These are phyloP conservation scores for Biscutella laevigata DNA, from an alignment of 441 rosid genomes.

Conservation along the genomic window DNA sequence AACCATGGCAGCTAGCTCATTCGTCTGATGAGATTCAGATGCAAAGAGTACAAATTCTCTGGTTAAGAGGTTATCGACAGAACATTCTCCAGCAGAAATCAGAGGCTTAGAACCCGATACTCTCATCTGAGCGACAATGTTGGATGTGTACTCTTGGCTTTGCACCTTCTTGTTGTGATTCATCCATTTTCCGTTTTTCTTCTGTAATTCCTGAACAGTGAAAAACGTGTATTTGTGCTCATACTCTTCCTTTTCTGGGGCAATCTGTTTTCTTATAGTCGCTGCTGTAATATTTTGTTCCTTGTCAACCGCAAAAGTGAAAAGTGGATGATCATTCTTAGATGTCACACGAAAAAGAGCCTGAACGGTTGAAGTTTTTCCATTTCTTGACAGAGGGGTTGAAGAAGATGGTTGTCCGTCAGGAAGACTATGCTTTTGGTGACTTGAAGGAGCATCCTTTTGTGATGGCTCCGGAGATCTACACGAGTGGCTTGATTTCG, in stretches of 20 bases:
- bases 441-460: conserved; percentile 30
- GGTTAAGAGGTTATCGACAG: conserved; percentile 26
- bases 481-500: conserved; percentile 38
- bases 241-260: conserved; percentile 42
- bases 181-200: conserved; percentile 72
- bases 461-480: conserved; percentile 35
- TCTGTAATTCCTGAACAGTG: conserved; percentile 59
- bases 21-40: conserved; percentile 41
- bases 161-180: conserved; percentile 54
- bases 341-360: conserved; percentile 78
- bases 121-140: conserved; percentile 70
- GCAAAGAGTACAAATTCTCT: conserved; percentile 69
- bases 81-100: conserved; percentile 20
- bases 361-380: conserved; percentile 43
- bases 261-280: conserved; percentile 51
- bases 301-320: conserved; percentile 81
- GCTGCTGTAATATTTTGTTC: conserved; percentile 69
- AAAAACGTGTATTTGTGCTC: conserved; percentile 67
- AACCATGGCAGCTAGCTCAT: conserved; percentile 85
- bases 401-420: conserved; percentile 30
- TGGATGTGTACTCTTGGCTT: conserved; percentile 53
- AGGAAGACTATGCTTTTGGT: conserved; percentile 29
- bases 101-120: conserved; percentile 48
- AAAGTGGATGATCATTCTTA: conserved; percentile 77
- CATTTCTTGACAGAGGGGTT: conserved; percentile 32